Conservation (phyloP, 192 early-diverging fungal species). For the Backusella psychrophila region DNA sequence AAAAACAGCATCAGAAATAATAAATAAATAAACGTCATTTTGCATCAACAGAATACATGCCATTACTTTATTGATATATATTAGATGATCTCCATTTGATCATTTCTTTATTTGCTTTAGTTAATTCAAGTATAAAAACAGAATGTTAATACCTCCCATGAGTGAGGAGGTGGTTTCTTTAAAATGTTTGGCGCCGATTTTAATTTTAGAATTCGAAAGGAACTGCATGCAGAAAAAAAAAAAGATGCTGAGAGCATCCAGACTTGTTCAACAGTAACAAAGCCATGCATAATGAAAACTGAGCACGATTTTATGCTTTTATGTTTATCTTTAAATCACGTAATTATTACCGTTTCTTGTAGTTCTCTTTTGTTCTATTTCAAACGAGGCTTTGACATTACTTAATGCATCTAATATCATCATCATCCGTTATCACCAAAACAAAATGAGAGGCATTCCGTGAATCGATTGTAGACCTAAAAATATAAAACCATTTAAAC, state of each 20-base stretch:
- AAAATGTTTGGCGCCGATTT: neutral
- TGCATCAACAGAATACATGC: neutral
- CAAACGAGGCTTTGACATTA: neutral
- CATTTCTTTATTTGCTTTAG: neutral
- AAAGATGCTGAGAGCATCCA: neutral
- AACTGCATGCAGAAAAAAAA: neutral
- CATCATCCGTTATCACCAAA: neutral
- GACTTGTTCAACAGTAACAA: neutral
- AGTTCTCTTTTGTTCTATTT: neutral
- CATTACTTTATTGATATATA: neutral
- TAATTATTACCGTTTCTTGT: neutral
- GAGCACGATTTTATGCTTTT: neutral
- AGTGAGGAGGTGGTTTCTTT: neutral
- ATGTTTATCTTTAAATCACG: neutral
- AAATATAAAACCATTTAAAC: neutral
- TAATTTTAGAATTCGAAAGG: neutral
- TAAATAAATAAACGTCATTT: neutral
- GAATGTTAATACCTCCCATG: neutral
- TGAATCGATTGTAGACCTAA: neutral
- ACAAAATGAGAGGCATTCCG: neutral
- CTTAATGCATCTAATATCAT: neutral
- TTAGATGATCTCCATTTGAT: neutral
- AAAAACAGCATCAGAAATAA: neutral
- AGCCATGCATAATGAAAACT: neutral
- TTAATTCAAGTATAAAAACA: neutral